Evolutionary conservation across 2,329 filamentous ascomycete genomes (phyloP).

Genomic region (Oidium heveae): DNA sequence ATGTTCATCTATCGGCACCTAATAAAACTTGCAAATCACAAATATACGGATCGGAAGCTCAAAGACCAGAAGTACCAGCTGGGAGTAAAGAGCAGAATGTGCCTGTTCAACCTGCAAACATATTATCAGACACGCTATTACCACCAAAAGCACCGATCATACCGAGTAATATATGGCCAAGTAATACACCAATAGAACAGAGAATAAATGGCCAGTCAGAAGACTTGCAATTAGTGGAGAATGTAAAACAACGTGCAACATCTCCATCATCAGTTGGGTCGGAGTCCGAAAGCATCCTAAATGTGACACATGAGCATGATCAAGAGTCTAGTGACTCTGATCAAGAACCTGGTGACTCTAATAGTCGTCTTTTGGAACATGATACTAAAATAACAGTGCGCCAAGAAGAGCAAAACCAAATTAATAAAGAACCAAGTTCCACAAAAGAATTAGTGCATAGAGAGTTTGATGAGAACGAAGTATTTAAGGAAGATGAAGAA

Average conservation of each 20-base stretch:
- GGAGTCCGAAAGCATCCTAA: neutral
- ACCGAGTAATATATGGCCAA: neutral
- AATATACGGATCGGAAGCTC: neutral
- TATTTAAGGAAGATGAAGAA: neutral
- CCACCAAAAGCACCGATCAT: neutral
- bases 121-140: neutral
- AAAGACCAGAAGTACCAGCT: neutral
- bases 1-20: neutral
- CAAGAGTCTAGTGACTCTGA: neutral
- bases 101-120: neutral
- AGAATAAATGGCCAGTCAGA: neutral
- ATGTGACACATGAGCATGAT: neutral
- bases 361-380: too few relatives aligned
- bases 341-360: neutral
- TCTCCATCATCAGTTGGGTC: neutral
- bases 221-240: neutral
- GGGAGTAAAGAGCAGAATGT: neutral
- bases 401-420: neutral
- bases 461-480: too few relatives aligned
- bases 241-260: neutral
- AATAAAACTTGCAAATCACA: neutral
- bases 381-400: neutral
- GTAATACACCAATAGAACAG: neutral
- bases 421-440: too few relatives aligned
- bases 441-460: too few relatives aligned